Percentiles rank a stretch among this genome's conserved stretches.
Conservation (phyloP, 495 filamentous ascomycete species). For the Collariella sp. region DNA sequence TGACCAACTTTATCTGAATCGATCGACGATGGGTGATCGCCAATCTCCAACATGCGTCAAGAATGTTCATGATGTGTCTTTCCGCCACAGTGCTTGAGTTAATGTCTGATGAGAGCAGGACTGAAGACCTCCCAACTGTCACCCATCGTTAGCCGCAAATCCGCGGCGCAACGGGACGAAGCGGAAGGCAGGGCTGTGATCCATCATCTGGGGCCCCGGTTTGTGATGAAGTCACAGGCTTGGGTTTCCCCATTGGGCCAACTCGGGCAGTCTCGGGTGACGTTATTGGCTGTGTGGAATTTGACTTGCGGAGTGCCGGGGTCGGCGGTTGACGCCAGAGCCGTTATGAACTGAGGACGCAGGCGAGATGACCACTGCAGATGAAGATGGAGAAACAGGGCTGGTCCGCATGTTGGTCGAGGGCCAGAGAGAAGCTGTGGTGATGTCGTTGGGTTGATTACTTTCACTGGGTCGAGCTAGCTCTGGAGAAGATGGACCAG, state of each 20-base stretch:
- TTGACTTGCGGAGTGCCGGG: slow-evolving; percentile 18
- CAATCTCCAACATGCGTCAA: too few relatives aligned
- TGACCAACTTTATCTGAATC: too few relatives aligned
- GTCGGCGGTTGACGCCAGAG: neutral
- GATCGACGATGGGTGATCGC: too few relatives aligned
- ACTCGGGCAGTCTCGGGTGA: neutral
- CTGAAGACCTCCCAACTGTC: neutral
- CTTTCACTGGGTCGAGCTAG: neutral
- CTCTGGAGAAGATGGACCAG: too few relatives aligned
- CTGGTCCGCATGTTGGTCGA: neutral
- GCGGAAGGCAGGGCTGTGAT: neutral
- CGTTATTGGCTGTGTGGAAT: slow-evolving; percentile 24
- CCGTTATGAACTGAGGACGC: neutral
- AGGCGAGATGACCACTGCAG: neutral
- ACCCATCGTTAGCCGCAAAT: neutral
- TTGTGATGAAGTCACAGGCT: neutral
- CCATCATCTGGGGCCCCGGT: neutral
- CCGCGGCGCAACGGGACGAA: neutral
- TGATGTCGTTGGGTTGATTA: neutral
- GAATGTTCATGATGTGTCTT: too few relatives aligned
- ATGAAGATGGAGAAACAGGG: neutral
- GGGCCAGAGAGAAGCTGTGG: neutral
- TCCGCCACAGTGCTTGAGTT: too few relatives aligned
- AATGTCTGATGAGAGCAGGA: too few relatives aligned
- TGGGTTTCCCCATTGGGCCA: slow-evolving; percentile 19